Evolutionary conservation across 129 eudicot genomes (phyloP), one percentile per base, ranked within the genome.

Genomic region (Escallonia rubra): DNA sequence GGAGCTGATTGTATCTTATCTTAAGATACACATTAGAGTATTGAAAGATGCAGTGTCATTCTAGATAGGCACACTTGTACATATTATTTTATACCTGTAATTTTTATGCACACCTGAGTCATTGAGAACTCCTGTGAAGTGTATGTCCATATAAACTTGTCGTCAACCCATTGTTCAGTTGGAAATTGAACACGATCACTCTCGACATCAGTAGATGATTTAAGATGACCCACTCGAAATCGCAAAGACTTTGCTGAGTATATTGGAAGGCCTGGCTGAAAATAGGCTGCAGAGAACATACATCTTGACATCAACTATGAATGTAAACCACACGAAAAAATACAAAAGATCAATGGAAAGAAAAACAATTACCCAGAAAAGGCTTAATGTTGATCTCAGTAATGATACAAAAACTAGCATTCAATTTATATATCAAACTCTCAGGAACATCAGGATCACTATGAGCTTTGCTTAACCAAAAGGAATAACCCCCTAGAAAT

Each of bases 391-490:
- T 66, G 23, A 93, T 72, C 72, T 87, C 96, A 10, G 88, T 80
- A 58, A 93, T 63, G 63, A 81, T 65, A 67, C 87, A 89, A 15
- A 93, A n/a, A 43, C 79, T 72, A 54, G 81, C 71, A 34, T 57
- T 79, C 48, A 93, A 66, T 52, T 75, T 82, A 67, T 89, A 93
- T 11, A 83, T 78, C 23, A 93, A 71, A 0, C 74, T 86, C 83
- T 93, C 99, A 0, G 99, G 88, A 57, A 77, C 86, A 11, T 75
- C 77, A 2, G 96, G 90, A 75, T 93, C 63, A 7, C 67, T 72
- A n/a, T 86, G 82, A 59, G 96, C 99, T 74, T 76, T 80, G 71
- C 99, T 93, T 44, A 96, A 93, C 96, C 99, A 93, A 74, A 89
- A 93, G 34, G 34, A 23, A 23, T 23, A 23, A 23, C 34, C 34